phyloP scores from a whole-genome alignment of 140 eudicot species.

The Oenanthe javanica region DNA sequence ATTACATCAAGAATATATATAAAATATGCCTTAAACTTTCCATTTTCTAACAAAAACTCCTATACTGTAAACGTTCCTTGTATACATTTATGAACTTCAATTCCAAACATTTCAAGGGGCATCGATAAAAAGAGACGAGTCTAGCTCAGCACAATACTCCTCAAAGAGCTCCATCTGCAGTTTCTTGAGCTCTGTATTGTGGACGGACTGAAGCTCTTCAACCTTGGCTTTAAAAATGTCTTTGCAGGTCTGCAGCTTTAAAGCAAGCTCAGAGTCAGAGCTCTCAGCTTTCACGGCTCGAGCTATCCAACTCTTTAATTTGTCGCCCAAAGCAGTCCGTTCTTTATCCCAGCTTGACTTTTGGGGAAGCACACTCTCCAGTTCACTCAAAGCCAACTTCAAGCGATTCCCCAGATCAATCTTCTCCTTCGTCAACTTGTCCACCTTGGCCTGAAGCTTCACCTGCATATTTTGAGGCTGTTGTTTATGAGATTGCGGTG shows the following conservation, averaged over 20 bases:
- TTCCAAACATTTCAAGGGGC: neutral
- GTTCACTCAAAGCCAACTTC: no score
- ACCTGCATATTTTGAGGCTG: slow-evolving; percentile 44
- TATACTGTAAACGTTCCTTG: no score
- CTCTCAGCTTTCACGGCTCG: neutral
- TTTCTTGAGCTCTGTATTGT: neutral
- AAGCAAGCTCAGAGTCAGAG: neutral
- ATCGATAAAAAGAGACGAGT: neutral
- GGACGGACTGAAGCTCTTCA: neutral
- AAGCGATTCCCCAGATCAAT: no score
- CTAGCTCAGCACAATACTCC: neutral
- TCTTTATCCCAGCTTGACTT: no score
- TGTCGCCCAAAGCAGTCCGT: no score
- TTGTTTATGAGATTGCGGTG: slow-evolving; percentile 40
- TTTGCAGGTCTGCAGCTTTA: neutral
- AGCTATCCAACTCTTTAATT: no score
- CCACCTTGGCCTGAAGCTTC: slow-evolving; percentile 22
- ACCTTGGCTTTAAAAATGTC: neutral
- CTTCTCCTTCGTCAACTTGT: no score
- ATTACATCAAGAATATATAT: no score
- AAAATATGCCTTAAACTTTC: no score
- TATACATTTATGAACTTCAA: no score
- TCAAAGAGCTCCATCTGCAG: neutral
- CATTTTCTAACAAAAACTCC: no score
- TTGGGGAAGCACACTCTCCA: no score